A percentile compares a stretch with the other conserved stretches of the same genome.
Conservation (phyloP, 495 filamentous ascomycete species). For the Aspergillus olivimuriae region DNA sequence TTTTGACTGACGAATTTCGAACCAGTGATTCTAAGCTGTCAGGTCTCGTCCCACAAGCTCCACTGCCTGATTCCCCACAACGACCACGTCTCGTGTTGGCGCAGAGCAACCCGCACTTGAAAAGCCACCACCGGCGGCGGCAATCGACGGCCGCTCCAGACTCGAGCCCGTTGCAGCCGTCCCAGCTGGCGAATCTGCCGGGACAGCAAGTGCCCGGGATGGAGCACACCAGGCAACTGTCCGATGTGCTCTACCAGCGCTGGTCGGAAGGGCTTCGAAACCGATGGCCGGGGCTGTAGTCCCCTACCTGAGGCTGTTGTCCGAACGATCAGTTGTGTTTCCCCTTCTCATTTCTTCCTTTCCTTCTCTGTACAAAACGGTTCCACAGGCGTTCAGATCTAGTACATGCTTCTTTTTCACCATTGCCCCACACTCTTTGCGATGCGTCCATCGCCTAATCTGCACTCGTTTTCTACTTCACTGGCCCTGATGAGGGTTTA, state of each 20-base stretch:
- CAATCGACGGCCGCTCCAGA: constrained; percentile 48
- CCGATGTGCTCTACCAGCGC: constrained; percentile 81
- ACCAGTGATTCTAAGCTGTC: constrained; percentile 48
- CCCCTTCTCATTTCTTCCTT: constrained; percentile 2
- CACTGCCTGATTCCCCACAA: constrained; percentile 37
- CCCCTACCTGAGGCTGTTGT: neutral
- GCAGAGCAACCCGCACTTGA: constrained; percentile 78
- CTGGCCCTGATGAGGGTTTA: neutral
- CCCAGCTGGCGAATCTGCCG: constrained; percentile 35
- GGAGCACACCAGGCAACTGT: constrained; percentile 85
- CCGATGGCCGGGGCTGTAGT: constrained; percentile 62
- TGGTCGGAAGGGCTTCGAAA: constrained; percentile 82
- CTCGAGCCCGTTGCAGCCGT: constrained; percentile 23
- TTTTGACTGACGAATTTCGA: constrained; percentile 10
- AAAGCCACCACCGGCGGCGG: constrained; percentile 67
- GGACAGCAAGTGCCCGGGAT: constrained; percentile 60
- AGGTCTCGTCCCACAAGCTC: constrained; percentile 35
- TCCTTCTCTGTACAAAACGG: neutral
- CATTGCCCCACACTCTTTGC: neutral
- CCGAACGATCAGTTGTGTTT: constrained; percentile 1
- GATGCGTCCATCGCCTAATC: neutral
- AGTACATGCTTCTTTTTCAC: neutral
- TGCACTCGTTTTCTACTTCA: neutral
- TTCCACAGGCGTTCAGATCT: neutral
- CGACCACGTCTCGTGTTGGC: constrained; percentile 67